These are phyloP conservation scores for Mrakiaceae sp. DNA, from an alignment of 1,284 basidiomycete species.

Conservation along the genomic window DNA sequence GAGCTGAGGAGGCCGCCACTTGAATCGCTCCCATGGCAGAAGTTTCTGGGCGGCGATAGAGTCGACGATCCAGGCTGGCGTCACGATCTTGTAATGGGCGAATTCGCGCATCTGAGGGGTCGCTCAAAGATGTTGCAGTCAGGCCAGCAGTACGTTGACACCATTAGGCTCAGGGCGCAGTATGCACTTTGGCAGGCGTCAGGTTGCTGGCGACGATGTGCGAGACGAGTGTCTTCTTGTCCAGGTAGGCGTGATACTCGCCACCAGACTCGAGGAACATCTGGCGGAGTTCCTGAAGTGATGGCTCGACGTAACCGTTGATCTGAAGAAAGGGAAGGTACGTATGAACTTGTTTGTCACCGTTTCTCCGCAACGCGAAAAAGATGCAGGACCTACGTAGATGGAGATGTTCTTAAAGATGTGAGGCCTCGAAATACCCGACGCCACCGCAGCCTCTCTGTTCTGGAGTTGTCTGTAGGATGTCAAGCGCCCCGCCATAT, in stretches of 20 bases:
- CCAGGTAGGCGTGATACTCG: conserved; percentile 68
- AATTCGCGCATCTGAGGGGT: conserved; percentile 54
- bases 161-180: background rate
- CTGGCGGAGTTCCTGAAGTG: conserved; percentile 69
- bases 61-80: conserved; percentile 75
- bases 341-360: background rate
- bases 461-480: conserved; percentile 59
- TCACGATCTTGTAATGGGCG: conserved; percentile 73
- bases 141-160: background rate
- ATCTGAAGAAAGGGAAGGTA: conserved; percentile 42
- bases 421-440: conserved; percentile 29
- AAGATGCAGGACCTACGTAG: conserved; percentile 45
- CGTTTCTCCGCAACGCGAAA: background rate
- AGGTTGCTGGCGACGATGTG: conserved; percentile 83
- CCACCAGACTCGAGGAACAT: conserved; percentile 77
- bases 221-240: conserved; percentile 44
- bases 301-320: conserved; percentile 82
- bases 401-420: conserved; percentile 65
- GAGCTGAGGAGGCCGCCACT: conserved; percentile 33
- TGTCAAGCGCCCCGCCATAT: background rate
- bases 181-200: conserved; percentile 61
- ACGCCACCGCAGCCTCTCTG: conserved; percentile 40
- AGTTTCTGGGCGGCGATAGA: conserved; percentile 54
- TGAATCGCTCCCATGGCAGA: conserved; percentile 62
- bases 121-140: too few relatives aligned